phyloP scores from a whole-genome alignment of 202 grass and related monocot species.

The Saccharum hybrid region DNA sequence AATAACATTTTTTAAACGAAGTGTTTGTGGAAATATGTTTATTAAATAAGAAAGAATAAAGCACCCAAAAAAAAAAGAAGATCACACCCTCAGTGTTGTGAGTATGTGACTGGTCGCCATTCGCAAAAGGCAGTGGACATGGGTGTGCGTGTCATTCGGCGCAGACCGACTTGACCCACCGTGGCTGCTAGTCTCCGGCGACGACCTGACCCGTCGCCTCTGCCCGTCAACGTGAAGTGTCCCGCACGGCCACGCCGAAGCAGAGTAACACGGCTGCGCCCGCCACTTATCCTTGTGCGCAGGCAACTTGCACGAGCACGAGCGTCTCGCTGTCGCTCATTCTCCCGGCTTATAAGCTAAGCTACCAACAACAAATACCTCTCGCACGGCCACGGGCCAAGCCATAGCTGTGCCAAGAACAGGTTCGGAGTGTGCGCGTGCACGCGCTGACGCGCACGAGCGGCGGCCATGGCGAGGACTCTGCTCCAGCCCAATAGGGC shows the following conservation, averaged over 20 bases:
- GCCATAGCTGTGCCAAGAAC: not conserved
- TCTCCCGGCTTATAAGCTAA: not conserved
- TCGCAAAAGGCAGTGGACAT: not conserved
- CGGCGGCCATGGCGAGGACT: constrained; percentile 41
- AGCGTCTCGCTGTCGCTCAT: not conserved
- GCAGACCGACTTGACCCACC: not conserved
- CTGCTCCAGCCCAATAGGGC: not conserved
- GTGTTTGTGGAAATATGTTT: not conserved
- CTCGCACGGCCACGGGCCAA: not conserved
- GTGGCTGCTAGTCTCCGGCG: constrained; percentile 25
- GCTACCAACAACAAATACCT: not conserved
- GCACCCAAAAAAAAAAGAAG: not conserved
- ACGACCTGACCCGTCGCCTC: constrained; percentile 27
- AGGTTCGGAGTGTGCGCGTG: not conserved
- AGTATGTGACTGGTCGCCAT: not conserved
- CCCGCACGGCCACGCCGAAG: constrained; percentile 28
- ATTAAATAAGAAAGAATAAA: not conserved
- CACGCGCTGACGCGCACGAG: not conserved
- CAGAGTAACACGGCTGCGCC: not conserved
- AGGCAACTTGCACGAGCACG: not conserved
- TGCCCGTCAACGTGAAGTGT: constrained; percentile 29
- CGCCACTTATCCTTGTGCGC: not conserved
- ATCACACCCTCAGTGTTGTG: not conserved
- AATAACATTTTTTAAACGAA: not conserved
- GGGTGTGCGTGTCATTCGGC: not conserved